Conservation (phyloP, 163 green algal genomes). For the Scenedesmus sp. region DNA sequence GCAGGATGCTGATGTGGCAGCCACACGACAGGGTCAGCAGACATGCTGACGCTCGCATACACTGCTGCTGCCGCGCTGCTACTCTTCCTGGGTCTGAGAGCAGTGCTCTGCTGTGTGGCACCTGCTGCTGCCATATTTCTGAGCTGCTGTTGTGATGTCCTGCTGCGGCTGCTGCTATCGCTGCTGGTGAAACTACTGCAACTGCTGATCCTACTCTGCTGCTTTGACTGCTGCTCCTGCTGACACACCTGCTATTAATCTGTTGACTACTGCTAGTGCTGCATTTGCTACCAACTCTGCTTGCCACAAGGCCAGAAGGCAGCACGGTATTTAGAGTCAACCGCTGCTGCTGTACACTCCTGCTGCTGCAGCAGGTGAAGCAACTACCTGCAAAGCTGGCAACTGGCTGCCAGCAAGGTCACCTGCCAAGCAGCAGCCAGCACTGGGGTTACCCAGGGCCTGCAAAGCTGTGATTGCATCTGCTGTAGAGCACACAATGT, state of each 20-base stretch:
- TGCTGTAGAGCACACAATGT: neutral
- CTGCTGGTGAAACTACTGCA: neutral
- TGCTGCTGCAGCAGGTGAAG: neutral
- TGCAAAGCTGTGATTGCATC: neutral
- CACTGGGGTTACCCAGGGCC: neutral
- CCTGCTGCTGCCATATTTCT: neutral
- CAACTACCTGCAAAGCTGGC: neutral
- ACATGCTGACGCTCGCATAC: neutral
- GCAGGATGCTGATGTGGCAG: constrained; percentile 31
- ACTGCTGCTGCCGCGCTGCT: neutral
- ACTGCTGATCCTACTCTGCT: neutral
- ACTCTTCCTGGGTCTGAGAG: no score
- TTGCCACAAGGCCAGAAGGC: no score
- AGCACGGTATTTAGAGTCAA: no score
- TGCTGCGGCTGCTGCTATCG: constrained; percentile 8
- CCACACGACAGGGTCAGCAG: constrained; percentile 17
- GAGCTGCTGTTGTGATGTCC: neutral
- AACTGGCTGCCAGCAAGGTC: neutral
- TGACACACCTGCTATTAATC: neutral
- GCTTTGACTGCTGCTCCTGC: neutral
- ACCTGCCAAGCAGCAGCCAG: neutral
- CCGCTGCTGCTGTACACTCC: neutral
- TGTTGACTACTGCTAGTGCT: neutral
- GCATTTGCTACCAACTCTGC: no score
- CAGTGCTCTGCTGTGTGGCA: neutral